Base-by-base conservation (phyloP, 805 yeast genomes). In the Hanseniaspora meyeri region DNA sequence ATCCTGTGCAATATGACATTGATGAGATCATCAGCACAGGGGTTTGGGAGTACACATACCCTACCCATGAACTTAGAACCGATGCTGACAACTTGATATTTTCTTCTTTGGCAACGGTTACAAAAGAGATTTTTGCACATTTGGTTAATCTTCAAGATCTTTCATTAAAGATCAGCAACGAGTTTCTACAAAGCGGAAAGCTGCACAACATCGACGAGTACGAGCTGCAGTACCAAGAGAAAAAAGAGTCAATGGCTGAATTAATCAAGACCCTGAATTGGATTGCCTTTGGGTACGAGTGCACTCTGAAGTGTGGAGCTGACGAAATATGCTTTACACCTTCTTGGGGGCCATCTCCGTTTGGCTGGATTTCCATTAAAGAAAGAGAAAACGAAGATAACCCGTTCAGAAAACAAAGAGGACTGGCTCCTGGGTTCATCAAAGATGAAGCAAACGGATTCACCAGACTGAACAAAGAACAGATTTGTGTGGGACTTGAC, bases 261-360 rank as follows among this genome's bases (percentile, higher is more conserved):
- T 61, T 76, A 14, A 49, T 75, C 2, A 51, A 63, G 1, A 37
- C 58, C 1, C 61, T 76, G 55, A 64, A 69, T 48, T 80, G 81
- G 81, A 60, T 64, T 4, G 57, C 76, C 6, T 61, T 70, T 0
- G 71, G 70, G 58, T 74, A 73, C 57, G 60, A 68, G 45, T 79
- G 83, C 63, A 61, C 70, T 0, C 53, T 62, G 2, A 64, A 62
- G 4, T 80, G 85, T 64, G 68, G 61, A 0, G 65, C 68, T 66
- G 74, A 77, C 60, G 80, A 77, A 60, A 62, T 78, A 2, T 81
- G 85, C 60, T 79, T 72, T 56, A 73, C 78, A 16, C 84, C 84
- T 1, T 75, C 82, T 0, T 79, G 84, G 84, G 85, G 75, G 0
- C 84, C 83, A 2, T 68, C 76, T 0, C 82, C 82, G 4, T 46